Percentiles rank a stretch among this genome's conserved stretches.
These are phyloP conservation scores for Aspergillus avenaceus DNA, from an alignment of 495 filamentous ascomycete genomes.

Conservation along the genomic window DNA sequence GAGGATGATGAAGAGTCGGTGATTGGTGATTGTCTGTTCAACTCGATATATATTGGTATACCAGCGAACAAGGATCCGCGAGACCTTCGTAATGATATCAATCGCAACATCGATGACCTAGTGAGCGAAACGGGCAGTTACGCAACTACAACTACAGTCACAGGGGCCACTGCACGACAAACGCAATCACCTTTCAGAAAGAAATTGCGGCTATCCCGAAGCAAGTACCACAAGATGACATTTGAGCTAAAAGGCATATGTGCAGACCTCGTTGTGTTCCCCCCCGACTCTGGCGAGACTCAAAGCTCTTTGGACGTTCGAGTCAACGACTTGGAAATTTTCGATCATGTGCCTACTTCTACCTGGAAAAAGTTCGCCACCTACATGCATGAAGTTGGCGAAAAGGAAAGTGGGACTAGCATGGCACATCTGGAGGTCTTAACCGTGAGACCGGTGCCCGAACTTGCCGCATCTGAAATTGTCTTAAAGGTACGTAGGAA, in stretches of 20 bases:
- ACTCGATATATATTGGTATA: conserved; percentile 96
- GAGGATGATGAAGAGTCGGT: conserved; percentile 77
- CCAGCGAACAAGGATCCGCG: conserved; percentile 78
- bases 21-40: conserved; percentile 94
- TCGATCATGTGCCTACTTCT: conserved; percentile 90
- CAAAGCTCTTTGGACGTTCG: conserved; percentile 82
- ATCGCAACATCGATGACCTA: conserved; percentile 79
- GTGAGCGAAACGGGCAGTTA: conserved; percentile 86
- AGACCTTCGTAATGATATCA: conserved; percentile 78
- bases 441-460: conserved; percentile 78
- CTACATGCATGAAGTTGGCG: conserved; percentile 81
- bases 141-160: conserved; percentile 63
- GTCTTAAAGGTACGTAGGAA: conserved; percentile 63
- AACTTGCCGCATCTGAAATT: conserved; percentile 84
- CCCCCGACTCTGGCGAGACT: conserved; percentile 71
- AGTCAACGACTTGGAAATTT: conserved; percentile 79
- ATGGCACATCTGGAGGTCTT: conserved; percentile 89
- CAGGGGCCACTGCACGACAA: conserved; percentile 53
- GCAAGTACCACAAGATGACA: conserved; percentile 89
- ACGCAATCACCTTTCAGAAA: conserved; percentile 45
- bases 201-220: conserved; percentile 72
- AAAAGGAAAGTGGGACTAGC: conserved; percentile 74
- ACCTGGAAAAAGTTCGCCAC: conserved; percentile 98
- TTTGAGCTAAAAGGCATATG: conserved; percentile 88
- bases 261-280: conserved; percentile 79